phyloP scores from a whole-genome alignment of 345 rosid genomes.

The Lepidium didymum region DNA sequence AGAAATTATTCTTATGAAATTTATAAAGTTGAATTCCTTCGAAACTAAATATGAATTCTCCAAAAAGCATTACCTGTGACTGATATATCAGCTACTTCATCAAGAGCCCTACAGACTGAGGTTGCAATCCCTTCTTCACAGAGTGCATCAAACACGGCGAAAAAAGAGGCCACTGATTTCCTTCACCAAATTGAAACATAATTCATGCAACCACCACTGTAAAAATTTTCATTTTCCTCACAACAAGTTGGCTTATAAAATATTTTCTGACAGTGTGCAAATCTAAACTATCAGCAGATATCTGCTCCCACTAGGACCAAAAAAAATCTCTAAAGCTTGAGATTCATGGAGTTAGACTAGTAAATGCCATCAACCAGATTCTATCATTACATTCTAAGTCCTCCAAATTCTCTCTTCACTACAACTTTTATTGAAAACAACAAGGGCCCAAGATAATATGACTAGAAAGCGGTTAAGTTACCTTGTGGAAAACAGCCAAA shows the following conservation, averaged over 20 bases:
- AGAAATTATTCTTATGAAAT: background rate
- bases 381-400: background rate
- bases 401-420: background rate
- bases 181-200: conserved; percentile 38
- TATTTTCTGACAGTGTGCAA: background rate
- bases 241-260: background rate
- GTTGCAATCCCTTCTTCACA: conserved; percentile 96
- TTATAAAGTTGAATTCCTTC: background rate
- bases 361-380: background rate
- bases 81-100: conserved; percentile 90
- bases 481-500: conserved; percentile 96
- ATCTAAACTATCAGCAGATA: conserved; percentile 3
- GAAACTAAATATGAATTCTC: background rate
- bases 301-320: background rate
- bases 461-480: conserved; percentile 22
- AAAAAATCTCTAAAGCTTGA: background rate
- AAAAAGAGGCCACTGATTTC: conserved; percentile 78
- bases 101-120: conserved; percentile 82
- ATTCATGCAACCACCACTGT: conserved; percentile 2
- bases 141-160: conserved; percentile 75
- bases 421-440: background rate
- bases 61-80: conserved; percentile 52
- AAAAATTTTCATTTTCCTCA: background rate
- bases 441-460: background rate
- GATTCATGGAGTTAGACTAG: background rate